Evolutionary conservation across 2,329 filamentous ascomycete genomes (phyloP), one percentile per base, ranked within the genome.

Genomic region (Mollisiaceae sp.): DNA sequence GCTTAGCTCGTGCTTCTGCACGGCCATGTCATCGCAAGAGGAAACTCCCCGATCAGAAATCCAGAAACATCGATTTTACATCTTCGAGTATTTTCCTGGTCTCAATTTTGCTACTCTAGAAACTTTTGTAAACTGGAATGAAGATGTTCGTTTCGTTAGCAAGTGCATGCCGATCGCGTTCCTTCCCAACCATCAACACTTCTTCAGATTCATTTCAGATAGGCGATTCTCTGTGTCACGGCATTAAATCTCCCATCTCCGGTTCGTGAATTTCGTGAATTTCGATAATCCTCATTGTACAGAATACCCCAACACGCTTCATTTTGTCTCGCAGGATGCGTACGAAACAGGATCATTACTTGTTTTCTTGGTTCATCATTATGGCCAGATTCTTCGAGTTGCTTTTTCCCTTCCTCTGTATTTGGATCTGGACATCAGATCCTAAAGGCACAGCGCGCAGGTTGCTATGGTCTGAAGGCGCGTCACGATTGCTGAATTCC

Each of bases 401-500:
- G 12, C 35, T 47, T 11, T 32, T 61, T 20, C 18, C 45, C 8
- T 18, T 41, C 12, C 60, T 32, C 8, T 50, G 32, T 43, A 59
- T 65, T 4, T 36, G 20, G 18, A 15, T 66, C n/a, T 60, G 62
- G 32, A 47, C 60, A 12, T 60, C 55, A n/a, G 67, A 57, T 32
- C 63, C 60, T 18, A 59, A 59, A 18, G 59, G 60, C 27, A 20
- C 56, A n/a, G 27, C 52, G 27, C 41, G 67, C 36, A 54, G 36
- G 11, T 57, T 56, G 14, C 43, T 69, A 1, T 67, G 62, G 65
- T 57, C 63, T 36, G 67, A 67, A 59, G 62, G 65, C 0, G 67
- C 62, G 6, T 58, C 52, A 5, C 32, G 63, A 32, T n/a, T 35
- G 3, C 64, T 69, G 57, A 69, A 67, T 45, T 67, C 65, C 14